phyloP scores from a whole-genome alignment of 2,329 filamentous ascomycete species.

The Microcera coccophila region DNA sequence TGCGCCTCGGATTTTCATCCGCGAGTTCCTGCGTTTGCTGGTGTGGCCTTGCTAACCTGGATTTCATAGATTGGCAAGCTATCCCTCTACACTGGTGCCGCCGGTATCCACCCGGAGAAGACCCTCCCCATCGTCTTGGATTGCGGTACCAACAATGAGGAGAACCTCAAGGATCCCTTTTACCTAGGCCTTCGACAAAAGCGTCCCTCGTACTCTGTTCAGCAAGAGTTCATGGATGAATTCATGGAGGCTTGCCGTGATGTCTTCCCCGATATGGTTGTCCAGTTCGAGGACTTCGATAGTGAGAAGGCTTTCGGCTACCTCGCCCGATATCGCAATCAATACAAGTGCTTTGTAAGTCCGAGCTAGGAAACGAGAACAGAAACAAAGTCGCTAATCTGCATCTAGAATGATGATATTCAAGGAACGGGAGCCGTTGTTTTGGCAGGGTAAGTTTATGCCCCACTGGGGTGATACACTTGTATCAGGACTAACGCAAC shows the following conservation, averaged over 20 bases:
- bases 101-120: slow-evolving; percentile 86
- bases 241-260: slow-evolving; percentile 90
- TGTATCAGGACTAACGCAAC: slow-evolving; percentile 51
- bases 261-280: slow-evolving; percentile 61
- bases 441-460: slow-evolving; percentile 63
- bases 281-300: slow-evolving; percentile 98
- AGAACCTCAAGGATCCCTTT: slow-evolving; percentile 64
- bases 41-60: slow-evolving; percentile 19
- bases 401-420: slow-evolving; percentile 75
- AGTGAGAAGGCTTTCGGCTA: slow-evolving; percentile 88
- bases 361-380: background rate
- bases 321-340: slow-evolving; percentile 81
- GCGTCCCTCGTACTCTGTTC: slow-evolving; percentile 72
- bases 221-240: slow-evolving; percentile 92
- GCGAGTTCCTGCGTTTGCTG: background rate
- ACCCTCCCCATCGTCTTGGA: slow-evolving; percentile 70
- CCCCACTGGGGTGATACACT: slow-evolving; percentile 4
- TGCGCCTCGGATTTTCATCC: slow-evolving; percentile 16
- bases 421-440: slow-evolving; percentile 97
- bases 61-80: slow-evolving; percentile 74
- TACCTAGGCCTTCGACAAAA: slow-evolving; percentile 87
- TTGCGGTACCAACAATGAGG: slow-evolving; percentile 63
- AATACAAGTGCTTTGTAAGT: slow-evolving; percentile 77
- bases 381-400: slow-evolving; percentile 12
- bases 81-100: slow-evolving; percentile 89